Conservation (phyloP, 1,139 yeast genomes). For the Taiozyma sp. region DNA sequence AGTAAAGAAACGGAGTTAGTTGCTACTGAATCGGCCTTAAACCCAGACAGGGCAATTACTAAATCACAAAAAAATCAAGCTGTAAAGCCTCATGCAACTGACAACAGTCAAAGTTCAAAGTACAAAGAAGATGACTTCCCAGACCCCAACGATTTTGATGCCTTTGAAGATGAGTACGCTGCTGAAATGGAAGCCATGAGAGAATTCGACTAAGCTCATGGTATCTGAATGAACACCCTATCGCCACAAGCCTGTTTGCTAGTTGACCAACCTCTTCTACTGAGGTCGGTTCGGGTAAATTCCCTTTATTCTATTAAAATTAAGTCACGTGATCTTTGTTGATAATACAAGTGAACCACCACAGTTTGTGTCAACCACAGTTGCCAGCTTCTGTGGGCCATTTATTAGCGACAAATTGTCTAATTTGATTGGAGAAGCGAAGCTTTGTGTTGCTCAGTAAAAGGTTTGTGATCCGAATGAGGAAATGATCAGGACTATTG, state of each 20-base stretch:
- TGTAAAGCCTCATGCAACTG: neutral
- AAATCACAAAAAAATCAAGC: neutral
- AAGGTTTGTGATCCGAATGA: neutral
- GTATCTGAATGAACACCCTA: neutral
- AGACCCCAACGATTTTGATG: conserved; percentile 2
- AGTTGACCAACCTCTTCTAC: too few species aligned
- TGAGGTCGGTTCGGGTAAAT: neutral
- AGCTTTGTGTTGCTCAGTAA: neutral
- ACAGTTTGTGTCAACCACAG: neutral
- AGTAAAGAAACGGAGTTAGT: neutral
- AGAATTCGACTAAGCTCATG: conserved; percentile 9
- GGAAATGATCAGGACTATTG: neutral
- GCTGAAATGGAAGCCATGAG: conserved; percentile 22
- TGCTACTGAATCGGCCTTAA: neutral
- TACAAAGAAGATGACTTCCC: conserved; percentile 12
- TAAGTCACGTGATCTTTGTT: neutral
- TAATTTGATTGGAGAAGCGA: neutral
- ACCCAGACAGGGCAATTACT: neutral
- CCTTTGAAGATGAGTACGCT: conserved; percentile 16
- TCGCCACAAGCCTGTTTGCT: neutral
- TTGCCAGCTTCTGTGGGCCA: neutral
- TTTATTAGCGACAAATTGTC: neutral
- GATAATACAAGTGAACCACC: neutral
- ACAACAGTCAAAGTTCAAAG: neutral
- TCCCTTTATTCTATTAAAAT: neutral